phyloP scores from a whole-genome alignment of 2,329 filamentous ascomycete species.

The Dendrostoma leiphaemia region DNA sequence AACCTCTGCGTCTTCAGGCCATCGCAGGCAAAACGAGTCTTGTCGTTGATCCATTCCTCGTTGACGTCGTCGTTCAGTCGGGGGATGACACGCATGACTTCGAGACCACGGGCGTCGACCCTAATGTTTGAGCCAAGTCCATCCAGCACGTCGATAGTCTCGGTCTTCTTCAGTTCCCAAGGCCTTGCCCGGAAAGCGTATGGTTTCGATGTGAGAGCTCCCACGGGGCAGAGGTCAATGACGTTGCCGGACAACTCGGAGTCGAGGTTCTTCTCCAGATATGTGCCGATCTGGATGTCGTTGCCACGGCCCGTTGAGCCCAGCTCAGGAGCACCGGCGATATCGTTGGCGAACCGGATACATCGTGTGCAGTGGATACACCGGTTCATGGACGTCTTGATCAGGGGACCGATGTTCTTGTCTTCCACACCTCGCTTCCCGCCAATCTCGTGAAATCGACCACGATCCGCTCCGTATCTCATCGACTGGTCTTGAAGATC shows the following conservation, averaged over 20 bases:
- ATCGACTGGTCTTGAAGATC: conserved; percentile 99
- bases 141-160: conserved; percentile 93
- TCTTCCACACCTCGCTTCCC: conserved; percentile 98
- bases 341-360: conserved; percentile 95
- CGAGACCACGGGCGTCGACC: conserved; percentile 86
- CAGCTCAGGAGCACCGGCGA: conserved; percentile 92
- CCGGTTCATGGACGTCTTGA: conserved; percentile 99
- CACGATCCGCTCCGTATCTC: conserved; percentile 94
- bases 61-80: conserved; percentile 97
- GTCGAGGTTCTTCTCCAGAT: conserved; percentile 90
- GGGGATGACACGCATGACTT: conserved; percentile 93
- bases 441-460: conserved; percentile 91
- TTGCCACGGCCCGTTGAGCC: conserved; percentile 94
- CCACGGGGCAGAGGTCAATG: conserved; percentile 96
- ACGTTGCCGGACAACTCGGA: conserved; percentile 96
- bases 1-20: conserved; percentile 94
- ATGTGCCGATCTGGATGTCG: conserved; percentile 96
- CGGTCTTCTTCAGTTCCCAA: conserved; percentile 95
- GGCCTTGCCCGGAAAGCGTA: conserved; percentile 96
- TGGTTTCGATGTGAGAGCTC: conserved; percentile 93
- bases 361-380: conserved; percentile 99
- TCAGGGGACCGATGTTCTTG: conserved; percentile 96
- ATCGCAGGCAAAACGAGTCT: conserved; percentile 93
- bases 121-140: conserved; percentile 92
- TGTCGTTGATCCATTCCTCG: conserved; percentile 99